A percentile compares a stretch with the other conserved stretches of the same genome.
These are phyloP conservation scores for Diaporthe citriasiana DNA, from an alignment of 2,329 filamentous ascomycete genomes.

Conservation along the genomic window DNA sequence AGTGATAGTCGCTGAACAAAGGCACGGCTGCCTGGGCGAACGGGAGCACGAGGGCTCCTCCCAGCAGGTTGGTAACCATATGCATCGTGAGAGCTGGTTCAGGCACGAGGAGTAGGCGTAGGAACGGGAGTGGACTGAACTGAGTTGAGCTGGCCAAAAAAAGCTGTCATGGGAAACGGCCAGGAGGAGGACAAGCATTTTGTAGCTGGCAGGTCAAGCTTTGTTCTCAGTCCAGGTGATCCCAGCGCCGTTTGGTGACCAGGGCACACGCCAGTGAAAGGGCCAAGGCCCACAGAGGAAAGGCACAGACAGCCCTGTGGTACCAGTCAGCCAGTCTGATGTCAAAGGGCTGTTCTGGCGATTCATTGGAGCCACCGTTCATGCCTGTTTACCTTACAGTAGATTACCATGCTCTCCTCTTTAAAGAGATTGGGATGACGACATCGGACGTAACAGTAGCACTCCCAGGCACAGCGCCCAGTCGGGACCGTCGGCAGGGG, in stretches of 20 bases:
- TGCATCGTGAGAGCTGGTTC: conserved; percentile 14
- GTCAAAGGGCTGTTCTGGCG: conserved; percentile 10
- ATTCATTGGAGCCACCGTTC: background rate
- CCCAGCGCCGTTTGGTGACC: background rate
- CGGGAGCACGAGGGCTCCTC: conserved; percentile 16
- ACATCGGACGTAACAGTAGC: background rate
- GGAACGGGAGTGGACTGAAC: background rate
- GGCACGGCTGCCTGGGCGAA: conserved; percentile 35
- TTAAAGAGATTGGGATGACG: conserved; percentile 19
- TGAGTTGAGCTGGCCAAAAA: background rate
- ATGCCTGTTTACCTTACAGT: background rate
- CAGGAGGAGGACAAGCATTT: conserved; percentile 15
- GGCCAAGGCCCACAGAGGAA: background rate
- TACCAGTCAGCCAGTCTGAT: conserved; percentile 13
- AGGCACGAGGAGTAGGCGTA: background rate
- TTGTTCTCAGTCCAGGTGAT: conserved; percentile 2
- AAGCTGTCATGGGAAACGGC: too few relatives aligned
- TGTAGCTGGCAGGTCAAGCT: conserved; percentile 24
- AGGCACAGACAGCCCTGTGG: conserved; percentile 16
- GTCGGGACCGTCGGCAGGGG: conserved; percentile 1
- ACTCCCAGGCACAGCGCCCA: conserved; percentile 25
- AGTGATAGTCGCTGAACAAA: conserved; percentile 62
- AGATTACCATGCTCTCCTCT: background rate
- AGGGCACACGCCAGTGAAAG: background rate
- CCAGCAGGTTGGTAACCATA: conserved; percentile 22